Evolutionary conservation across 2,329 filamentous ascomycete species (phyloP).

Genomic region (Teratosphaeria zuluensis): DNA sequence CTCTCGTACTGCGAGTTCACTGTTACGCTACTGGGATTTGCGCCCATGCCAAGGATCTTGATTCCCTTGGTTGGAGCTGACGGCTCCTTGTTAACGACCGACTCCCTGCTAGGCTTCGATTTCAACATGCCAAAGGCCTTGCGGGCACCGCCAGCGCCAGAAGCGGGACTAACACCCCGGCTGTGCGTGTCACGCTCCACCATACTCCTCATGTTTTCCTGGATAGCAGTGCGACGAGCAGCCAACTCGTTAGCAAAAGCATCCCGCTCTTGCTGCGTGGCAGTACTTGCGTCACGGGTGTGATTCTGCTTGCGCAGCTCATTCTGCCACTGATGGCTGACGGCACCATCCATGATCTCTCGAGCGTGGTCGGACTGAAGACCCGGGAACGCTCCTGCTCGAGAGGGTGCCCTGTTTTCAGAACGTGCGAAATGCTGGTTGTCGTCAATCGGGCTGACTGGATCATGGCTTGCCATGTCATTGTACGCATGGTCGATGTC

Average conservation of each 20-base stretch:
- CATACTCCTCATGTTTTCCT: constrained; percentile 62
- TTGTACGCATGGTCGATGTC: constrained; percentile 33
- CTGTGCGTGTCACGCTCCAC: constrained; percentile 50
- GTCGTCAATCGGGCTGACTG: constrained; percentile 11
- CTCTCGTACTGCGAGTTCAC: constrained; percentile 19
- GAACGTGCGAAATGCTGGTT: not conserved
- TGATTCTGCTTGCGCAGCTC: constrained; percentile 37
- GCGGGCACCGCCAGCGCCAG: constrained; percentile 29
- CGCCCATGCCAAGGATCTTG: constrained; percentile 50
- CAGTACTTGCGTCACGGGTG: constrained; percentile 39
- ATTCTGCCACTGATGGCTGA: constrained; percentile 36
- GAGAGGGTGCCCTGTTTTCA: constrained; percentile 4
- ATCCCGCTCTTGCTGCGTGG: constrained; percentile 49
- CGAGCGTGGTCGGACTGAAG: constrained; percentile 12
- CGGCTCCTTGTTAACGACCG: constrained; percentile 44
- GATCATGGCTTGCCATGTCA: constrained; percentile 3
- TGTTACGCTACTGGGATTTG: constrained; percentile 27
- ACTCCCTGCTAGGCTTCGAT: constrained; percentile 58
- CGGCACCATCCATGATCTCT: constrained; percentile 3
- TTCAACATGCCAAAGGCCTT: constrained; percentile 56
- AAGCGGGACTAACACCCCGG: constrained; percentile 26
- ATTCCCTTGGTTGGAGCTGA: constrained; percentile 43
- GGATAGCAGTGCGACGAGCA: constrained; percentile 58
- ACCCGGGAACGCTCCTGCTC: not conserved
- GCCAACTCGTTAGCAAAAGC: constrained; percentile 67